Percentiles rank a stretch among this genome's conserved stretches.
Evolutionary conservation across 1,139 yeast species (phyloP).

Genomic region (Geotrichum restrictum): DNA sequence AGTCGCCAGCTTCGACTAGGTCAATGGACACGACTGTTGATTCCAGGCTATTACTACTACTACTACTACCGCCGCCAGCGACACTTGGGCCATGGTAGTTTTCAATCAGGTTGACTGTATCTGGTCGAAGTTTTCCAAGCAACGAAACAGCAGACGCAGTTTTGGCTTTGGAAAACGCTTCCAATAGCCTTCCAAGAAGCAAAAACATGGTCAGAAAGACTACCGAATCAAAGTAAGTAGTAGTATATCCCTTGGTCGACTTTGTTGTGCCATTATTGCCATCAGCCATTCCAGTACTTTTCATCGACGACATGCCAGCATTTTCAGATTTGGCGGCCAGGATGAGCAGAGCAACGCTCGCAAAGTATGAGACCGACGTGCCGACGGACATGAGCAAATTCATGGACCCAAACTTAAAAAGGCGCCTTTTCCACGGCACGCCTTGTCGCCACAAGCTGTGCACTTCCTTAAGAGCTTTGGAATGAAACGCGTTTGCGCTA

Average conservation of each 20-base stretch:
- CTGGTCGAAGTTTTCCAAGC: slow-evolving; percentile 50
- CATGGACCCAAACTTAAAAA: slow-evolving; percentile 75
- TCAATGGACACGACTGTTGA: slow-evolving; percentile 42
- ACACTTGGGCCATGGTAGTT: slow-evolving; percentile 29
- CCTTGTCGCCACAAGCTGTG: slow-evolving; percentile 54
- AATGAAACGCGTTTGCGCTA: slow-evolving; percentile 69
- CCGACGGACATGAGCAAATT: slow-evolving; percentile 67
- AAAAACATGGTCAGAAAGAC: slow-evolving; percentile 69
- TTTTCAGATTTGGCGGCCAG: slow-evolving; percentile 43
- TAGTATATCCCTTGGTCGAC: slow-evolving; percentile 47
- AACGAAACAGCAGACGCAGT: slow-evolving; percentile 63
- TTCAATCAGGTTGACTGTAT: slow-evolving; percentile 49
- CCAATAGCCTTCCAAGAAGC: slow-evolving; percentile 65
- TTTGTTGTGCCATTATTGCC: slow-evolving; percentile 11
- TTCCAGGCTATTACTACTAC: slow-evolving; percentile 13
- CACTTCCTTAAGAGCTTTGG: slow-evolving; percentile 59
- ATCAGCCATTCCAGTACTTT: no score
- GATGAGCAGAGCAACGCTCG: slow-evolving; percentile 57
- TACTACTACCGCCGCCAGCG: no score
- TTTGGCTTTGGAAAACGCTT: slow-evolving; percentile 59
- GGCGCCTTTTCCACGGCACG: slow-evolving; percentile 53
- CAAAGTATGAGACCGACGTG: slow-evolving; percentile 65
- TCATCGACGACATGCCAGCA: slow-evolving; percentile 15
- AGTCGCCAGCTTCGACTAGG: slow-evolving; percentile 60
- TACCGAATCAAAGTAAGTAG: slow-evolving; percentile 74